Conservation (phyloP, 768 basidiomycete species). For the Agaricus blazei region DNA sequence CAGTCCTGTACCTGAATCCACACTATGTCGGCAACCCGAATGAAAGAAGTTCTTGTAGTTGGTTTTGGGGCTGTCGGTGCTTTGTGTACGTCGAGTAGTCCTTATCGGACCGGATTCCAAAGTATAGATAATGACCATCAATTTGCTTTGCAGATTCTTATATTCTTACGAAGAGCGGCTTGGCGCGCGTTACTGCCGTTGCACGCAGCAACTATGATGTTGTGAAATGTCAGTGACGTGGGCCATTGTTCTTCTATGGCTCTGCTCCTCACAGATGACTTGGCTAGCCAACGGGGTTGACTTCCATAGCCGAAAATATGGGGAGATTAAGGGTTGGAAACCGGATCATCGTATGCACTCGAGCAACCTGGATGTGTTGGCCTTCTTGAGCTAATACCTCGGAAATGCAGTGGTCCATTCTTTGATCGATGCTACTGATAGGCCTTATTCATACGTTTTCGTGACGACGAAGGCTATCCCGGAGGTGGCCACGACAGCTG, state of each 20-base stretch:
- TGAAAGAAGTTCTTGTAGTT: slow-evolving; percentile 53
- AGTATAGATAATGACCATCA: neutral
- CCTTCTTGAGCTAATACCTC: neutral
- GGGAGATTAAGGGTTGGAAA: slow-evolving; percentile 50
- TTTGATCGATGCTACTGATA: slow-evolving; percentile 55
- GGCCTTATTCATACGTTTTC: slow-evolving; percentile 59
- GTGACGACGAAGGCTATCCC: slow-evolving; percentile 70
- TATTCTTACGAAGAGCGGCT: slow-evolving; percentile 50
- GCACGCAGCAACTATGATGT: slow-evolving; percentile 65
- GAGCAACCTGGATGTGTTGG: neutral
- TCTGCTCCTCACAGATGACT: neutral
- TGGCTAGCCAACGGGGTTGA: slow-evolving; percentile 45
- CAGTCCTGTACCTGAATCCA: too few species aligned
- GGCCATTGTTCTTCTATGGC: neutral
- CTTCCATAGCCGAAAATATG: slow-evolving; percentile 57
- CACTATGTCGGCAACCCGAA: slow-evolving; percentile 5
- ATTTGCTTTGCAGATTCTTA: slow-evolving; percentile 39
- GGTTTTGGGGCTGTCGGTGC: slow-evolving; percentile 65
- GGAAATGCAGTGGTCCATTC: slow-evolving; percentile 45
- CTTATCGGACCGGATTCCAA: neutral
- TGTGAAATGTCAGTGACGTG: slow-evolving; percentile 36
- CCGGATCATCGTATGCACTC: slow-evolving; percentile 54
- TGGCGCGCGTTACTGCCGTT: slow-evolving; percentile 64
- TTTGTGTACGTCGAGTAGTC: slow-evolving; percentile 40
- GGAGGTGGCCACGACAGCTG: slow-evolving; percentile 53